A percentile compares a stretch with the other conserved stretches of the same genome.
These are phyloP conservation scores for Halenospora varia DNA, from an alignment of 495 filamentous ascomycete species.

Conservation along the genomic window DNA sequence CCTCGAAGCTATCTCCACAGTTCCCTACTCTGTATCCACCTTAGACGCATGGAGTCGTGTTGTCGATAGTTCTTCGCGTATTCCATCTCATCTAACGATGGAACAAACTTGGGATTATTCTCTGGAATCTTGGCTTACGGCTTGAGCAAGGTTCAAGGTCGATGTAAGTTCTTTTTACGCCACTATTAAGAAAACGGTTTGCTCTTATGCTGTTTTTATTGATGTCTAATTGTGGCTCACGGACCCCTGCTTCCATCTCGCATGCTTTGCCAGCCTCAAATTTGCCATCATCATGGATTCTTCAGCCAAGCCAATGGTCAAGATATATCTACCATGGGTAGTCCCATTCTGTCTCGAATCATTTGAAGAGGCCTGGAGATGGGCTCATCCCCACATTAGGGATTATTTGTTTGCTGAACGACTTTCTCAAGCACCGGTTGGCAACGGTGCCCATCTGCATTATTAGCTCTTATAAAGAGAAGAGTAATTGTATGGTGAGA, in stretches of 20 bases:
- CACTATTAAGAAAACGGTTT: neutral
- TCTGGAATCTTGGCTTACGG: neutral
- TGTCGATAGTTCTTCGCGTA: too few relatives aligned
- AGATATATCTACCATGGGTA: too few relatives aligned
- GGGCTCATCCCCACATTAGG: neutral
- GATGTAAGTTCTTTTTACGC: neutral
- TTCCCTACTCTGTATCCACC: neutral
- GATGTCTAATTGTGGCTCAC: neutral
- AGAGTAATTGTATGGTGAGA: too few relatives aligned
- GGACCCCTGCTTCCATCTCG: neutral
- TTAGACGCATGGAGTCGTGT: too few relatives aligned
- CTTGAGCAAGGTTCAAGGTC: neutral
- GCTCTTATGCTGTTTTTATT: neutral
- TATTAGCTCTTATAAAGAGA: too few relatives aligned
- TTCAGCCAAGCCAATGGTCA: neutral
- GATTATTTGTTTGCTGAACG: too few relatives aligned
- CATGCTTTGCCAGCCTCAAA: neutral
- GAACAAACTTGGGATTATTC: neutral
- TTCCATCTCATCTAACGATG: too few relatives aligned
- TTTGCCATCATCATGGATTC: neutral
- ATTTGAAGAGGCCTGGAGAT: neutral
- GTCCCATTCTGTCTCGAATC: neutral
- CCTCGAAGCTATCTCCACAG: neutral
- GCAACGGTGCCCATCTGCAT: too few relatives aligned
- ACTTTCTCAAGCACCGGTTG: too few relatives aligned